Conservation (phyloP, 805 yeast species). For the Ogataea nakhonphanomensis region DNA sequence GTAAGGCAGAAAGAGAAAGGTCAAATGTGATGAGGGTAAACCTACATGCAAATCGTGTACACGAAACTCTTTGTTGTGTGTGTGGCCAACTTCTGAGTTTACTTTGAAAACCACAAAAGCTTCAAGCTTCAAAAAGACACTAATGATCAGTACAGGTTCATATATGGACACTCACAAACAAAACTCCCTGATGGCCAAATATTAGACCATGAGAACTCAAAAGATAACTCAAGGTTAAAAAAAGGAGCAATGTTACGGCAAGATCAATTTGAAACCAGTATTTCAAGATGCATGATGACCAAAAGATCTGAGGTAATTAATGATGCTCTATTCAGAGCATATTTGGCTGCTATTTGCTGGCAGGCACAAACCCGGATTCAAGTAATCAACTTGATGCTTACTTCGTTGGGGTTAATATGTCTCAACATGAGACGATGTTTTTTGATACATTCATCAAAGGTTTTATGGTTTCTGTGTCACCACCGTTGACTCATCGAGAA, state of each 20-base stretch:
- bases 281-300: neutral
- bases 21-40: slow-evolving; percentile 25
- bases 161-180: slow-evolving; percentile 8
- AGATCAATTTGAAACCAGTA: neutral
- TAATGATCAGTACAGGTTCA: slow-evolving; percentile 9
- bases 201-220: no score
- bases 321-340: slow-evolving; percentile 25
- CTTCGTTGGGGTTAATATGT: slow-evolving; percentile 18
- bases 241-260: no score
- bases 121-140: slow-evolving; percentile 18
- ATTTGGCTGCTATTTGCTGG: slow-evolving; percentile 13
- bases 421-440: slow-evolving; percentile 19
- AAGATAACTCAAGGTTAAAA: no score
- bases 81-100: slow-evolving; percentile 12
- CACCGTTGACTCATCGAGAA: slow-evolving; percentile 39
- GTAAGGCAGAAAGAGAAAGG: slow-evolving; percentile 23
- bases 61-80: slow-evolving; percentile 11
- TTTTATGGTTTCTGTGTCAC: slow-evolving; percentile 39
- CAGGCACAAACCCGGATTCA: slow-evolving; percentile 8
- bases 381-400: slow-evolving; percentile 17
- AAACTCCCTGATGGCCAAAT: no score
- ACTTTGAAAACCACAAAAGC: slow-evolving; percentile 11
- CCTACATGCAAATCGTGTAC: slow-evolving; percentile 21
- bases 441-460: slow-evolving; percentile 38
- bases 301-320: slow-evolving; percentile 13